phyloP scores from a whole-genome alignment of 2,329 filamentous ascomycete genomes.

The Penicillium olsonii region DNA sequence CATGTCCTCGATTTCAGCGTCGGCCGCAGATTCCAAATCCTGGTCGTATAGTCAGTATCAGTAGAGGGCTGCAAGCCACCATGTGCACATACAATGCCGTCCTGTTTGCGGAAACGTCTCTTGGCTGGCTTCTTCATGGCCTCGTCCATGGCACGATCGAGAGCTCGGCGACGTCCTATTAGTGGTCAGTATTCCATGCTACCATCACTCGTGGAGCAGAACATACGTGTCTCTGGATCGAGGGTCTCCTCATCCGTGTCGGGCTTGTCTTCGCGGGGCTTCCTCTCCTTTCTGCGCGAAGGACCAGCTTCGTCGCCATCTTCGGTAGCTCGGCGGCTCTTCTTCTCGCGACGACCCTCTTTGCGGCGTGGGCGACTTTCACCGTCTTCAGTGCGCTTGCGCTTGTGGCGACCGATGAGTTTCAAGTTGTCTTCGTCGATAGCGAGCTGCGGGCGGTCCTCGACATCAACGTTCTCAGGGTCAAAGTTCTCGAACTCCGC shows the following conservation, averaged over 20 bases:
- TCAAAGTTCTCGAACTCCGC: constrained; percentile 67
- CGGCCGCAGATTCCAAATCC: constrained; percentile 88
- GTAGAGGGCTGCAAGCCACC: not conserved
- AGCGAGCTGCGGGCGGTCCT: constrained; percentile 59
- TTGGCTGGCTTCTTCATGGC: constrained; percentile 80
- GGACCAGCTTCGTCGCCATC: constrained; percentile 55
- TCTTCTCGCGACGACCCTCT: constrained; percentile 57
- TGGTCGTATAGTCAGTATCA: constrained; percentile 37
- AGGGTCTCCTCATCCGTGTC: constrained; percentile 72
- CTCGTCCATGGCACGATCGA: constrained; percentile 85
- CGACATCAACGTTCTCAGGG: constrained; percentile 60
- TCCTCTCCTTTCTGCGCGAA: constrained; percentile 52
- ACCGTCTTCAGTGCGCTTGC: constrained; percentile 63
- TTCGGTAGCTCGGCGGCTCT: constrained; percentile 71
- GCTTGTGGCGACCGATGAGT: constrained; percentile 63
- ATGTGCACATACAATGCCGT: constrained; percentile 72
- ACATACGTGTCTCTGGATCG: constrained; percentile 77
- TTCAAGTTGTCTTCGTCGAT: constrained; percentile 65
- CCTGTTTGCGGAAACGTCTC: constrained; percentile 72
- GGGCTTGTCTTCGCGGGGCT: constrained; percentile 56
- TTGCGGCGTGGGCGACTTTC: constrained; percentile 71
- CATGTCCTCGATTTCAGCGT: constrained; percentile 84
- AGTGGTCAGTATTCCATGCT: not conserved
- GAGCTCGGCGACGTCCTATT: constrained; percentile 70
- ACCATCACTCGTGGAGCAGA: not conserved